Base-by-base conservation (phyloP, 139 green algal genomes). In the Monoraphidium neglectum region DNA sequence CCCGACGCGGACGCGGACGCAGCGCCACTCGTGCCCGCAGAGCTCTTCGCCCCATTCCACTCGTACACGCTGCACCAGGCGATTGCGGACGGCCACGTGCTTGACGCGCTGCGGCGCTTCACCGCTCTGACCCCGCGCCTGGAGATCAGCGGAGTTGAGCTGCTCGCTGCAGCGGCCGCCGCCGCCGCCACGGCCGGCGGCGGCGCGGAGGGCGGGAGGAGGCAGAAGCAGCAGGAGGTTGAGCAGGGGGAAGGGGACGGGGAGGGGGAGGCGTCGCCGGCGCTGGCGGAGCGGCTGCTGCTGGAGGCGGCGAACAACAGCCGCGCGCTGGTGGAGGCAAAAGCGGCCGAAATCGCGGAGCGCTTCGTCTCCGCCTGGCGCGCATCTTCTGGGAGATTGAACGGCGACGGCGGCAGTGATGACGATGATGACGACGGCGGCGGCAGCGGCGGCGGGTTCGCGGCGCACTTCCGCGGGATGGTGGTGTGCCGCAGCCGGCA, bases 231-330 rank as follows among this genome's bases (percentile, higher is more conserved):
- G 33, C 32, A 61, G 13, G n/a, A 59, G 23, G 23, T 30, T 24
- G 33, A 37, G 23, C 24, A 46, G 33, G 33, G 23, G 23, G 10
- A 23, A 32, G 72, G 26, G 21, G 60, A n/a, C 21, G 56, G n/a
- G 12, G 62, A 38, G n/a, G 23, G 23, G 2, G 26, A 32, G 72
- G 26, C 8, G 60, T 4, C 15, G 37, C 12, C 21, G 62, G 38
- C 62, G 2, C 24, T 84, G 4, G 69, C 62, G 23, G 82, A 79
- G 72, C 77, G 73, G 6, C 35, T 78, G 57, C 67, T 87, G 59
- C 65, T 84, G 47, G 74, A 87, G 49, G 82, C 82, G 30, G 82
- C 82, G 1, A 71, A 49, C 35, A 81, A 77, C 77, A 84, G 82
- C 70, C 51, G 77, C 49, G 74, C 83, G 21, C 59, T 87, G 46